phyloP scores from a whole-genome alignment of 2,329 filamentous ascomycete genomes.

The Phialophora chinensis region DNA sequence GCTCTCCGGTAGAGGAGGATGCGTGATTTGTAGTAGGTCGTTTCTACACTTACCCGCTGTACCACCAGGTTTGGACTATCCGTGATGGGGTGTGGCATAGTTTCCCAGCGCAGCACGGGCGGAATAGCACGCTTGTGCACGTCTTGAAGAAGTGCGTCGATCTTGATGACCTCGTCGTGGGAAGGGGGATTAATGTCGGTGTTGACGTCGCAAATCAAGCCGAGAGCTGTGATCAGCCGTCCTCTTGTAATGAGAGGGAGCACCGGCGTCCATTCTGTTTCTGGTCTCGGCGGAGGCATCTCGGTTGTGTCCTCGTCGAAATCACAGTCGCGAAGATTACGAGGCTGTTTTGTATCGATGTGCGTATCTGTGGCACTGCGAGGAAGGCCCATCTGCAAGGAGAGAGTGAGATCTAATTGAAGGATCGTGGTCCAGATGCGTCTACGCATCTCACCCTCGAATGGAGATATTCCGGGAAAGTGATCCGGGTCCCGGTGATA shows the following conservation, averaged over 20 bases:
- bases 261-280: constrained; percentile 58
- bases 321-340: constrained; percentile 66
- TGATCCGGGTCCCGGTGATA: constrained; percentile 64
- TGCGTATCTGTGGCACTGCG: constrained; percentile 65
- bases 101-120: constrained; percentile 39
- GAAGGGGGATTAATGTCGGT: constrained; percentile 41
- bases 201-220: constrained; percentile 46
- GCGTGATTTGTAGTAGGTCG: constrained; percentile 41
- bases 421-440: constrained; percentile 49
- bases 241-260: constrained; percentile 48
- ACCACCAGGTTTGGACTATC: constrained; percentile 41
- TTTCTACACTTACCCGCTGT: constrained; percentile 41
- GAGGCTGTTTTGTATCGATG: constrained; percentile 62
- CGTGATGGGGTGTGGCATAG: constrained; percentile 42
- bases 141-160: constrained; percentile 47
- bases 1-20: constrained; percentile 41
- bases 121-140: constrained; percentile 42
- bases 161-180: constrained; percentile 47
- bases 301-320: constrained; percentile 57
- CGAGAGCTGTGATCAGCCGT: constrained; percentile 46
- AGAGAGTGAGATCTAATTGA: constrained; percentile 65
- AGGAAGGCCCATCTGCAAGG: constrained; percentile 69
- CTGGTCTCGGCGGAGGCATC: constrained; percentile 60
- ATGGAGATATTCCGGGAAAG: constrained; percentile 59
- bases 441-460: constrained; percentile 61